A percentile compares a stretch with the other conserved stretches of the same genome.
These are phyloP conservation scores for Allomyces macrogynus DNA, from an alignment of 192 early-diverging fungal species.

Conservation along the genomic window DNA sequence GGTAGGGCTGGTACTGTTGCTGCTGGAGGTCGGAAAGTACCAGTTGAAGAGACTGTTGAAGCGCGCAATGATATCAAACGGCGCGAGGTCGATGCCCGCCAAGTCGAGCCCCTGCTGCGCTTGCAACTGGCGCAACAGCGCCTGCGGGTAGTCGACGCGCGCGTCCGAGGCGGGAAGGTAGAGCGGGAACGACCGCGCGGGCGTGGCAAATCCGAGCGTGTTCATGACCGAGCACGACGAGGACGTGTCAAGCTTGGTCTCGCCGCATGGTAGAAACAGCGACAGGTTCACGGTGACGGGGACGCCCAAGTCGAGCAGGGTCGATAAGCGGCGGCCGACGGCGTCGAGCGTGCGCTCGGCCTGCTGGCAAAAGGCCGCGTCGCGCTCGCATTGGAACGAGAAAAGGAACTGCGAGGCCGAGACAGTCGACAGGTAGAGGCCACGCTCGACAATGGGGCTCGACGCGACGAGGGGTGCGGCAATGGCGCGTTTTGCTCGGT, in stretches of 20 bases:
- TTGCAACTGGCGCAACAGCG: not conserved
- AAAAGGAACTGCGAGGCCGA: too few relatives aligned
- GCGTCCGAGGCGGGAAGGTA: not conserved
- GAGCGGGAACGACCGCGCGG: not conserved
- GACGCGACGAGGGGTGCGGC: too few relatives aligned
- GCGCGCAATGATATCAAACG: not conserved
- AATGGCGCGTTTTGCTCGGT: too few relatives aligned
- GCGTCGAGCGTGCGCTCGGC: not conserved
- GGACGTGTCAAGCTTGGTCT: not conserved
- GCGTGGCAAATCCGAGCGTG: not conserved
- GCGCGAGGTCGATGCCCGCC: not conserved
- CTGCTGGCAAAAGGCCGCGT: not conserved
- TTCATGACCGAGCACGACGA: not conserved
- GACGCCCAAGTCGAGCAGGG: not conserved
- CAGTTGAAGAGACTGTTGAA: not conserved
- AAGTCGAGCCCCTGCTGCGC: not conserved
- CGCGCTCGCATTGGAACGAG: too few relatives aligned
- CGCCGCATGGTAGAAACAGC: not conserved
- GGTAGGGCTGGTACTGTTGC: not conserved
- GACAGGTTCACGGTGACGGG: not conserved
- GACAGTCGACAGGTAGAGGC: too few relatives aligned
- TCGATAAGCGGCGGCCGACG: not conserved
- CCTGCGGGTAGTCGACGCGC: not conserved
- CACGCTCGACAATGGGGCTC: too few relatives aligned
- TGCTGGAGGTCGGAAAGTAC: not conserved